phyloP scores from a whole-genome alignment of 2,329 filamentous ascomycete genomes.

The Magnaporthiopsis rhizophila region DNA sequence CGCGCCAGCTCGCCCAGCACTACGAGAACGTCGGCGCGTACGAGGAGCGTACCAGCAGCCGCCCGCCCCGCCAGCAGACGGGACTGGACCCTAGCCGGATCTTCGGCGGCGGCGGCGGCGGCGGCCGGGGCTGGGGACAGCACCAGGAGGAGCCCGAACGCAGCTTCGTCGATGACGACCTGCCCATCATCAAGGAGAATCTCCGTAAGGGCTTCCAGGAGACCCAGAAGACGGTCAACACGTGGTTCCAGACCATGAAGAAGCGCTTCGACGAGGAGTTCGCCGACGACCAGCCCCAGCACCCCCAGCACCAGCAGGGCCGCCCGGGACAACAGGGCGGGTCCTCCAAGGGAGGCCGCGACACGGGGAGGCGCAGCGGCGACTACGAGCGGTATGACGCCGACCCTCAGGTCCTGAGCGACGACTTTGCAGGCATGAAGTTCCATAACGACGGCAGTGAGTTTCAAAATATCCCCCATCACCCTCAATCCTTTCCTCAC shows the following conservation, averaged over 20 bases:
- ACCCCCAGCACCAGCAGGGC: slow-evolving; percentile 16
- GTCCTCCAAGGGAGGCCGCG: slow-evolving; percentile 33
- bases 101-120: slow-evolving; percentile 41
- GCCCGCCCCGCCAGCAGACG: slow-evolving; percentile 33
- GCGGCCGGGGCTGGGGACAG: slow-evolving; percentile 22
- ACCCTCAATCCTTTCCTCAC: not conserved
- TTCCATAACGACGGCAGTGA: slow-evolving; percentile 55
- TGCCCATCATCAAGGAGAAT: slow-evolving; percentile 88
- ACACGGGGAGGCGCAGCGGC: slow-evolving; percentile 59
- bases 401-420: slow-evolving; percentile 80
- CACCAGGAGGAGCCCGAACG: slow-evolving; percentile 42
- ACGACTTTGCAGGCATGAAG: slow-evolving; percentile 74
- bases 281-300: slow-evolving; percentile 48
- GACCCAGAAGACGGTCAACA: slow-evolving; percentile 87
- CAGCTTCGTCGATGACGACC: slow-evolving; percentile 92
- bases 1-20: slow-evolving; percentile 83
- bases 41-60: slow-evolving; percentile 46
- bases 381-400: slow-evolving; percentile 93
- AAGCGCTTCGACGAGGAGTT: slow-evolving; percentile 92
- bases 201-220: slow-evolving; percentile 91
- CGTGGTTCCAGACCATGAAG: slow-evolving; percentile 84
- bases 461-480: slow-evolving; percentile 18
- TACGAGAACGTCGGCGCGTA: slow-evolving; percentile 61
- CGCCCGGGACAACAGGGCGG: slow-evolving; percentile 22
- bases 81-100: slow-evolving; percentile 47